Base-by-base conservation (phyloP, 768 basidiomycete species). In the Trametopsis cervina region DNA sequence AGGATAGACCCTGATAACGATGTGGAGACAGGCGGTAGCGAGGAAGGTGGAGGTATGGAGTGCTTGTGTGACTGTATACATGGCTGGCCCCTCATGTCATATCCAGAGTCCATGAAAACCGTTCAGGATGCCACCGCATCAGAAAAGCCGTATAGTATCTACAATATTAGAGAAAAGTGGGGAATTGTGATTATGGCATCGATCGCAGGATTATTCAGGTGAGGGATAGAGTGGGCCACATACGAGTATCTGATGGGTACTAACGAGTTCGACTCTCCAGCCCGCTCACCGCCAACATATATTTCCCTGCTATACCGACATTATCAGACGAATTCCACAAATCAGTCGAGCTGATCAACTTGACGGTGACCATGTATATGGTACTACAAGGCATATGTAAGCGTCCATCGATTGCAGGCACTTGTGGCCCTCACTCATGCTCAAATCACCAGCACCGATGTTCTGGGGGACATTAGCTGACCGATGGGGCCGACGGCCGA, bases 311-410 rank as follows among this genome's bases (percentile, higher is more conserved):
- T 11, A 83, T 93, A 35, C 89, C 89, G 1, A 70, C 75, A 0
- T 65, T 92, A 20, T 72, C 81, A 0, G 52, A 51, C 17, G 82
- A 68, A 3, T 88, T 93, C 58, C 60, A 81, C 56, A 77, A 79
- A 47, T 77, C 81, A 0, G 73, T 73, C 7, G 85, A 88, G 55
- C 69, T 81, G 9, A 89, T 91, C 35, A 90, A 89, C 60, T 61
- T 92, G 36, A 87, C 88, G 6, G 83, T 90, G 9, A 88, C 85
- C 0, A 74, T 85, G 57, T 87, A 88, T 60, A 80, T 90, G 68
- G 65, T 84, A 18, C 67, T 84, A 41, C 83, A 84, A 62, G 83
- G 78, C 7, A 57, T 82, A 37, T 73, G 82, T 83, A 51, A 26
- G 75, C 60, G 11, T 5, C 9, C 4, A 20, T 18, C 35, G 27